Percentiles rank a stretch among this genome's conserved stretches.
phyloP scores from a whole-genome alignment of 2,329 filamentous ascomycete genomes.

The Cordyceps pruinosa region DNA sequence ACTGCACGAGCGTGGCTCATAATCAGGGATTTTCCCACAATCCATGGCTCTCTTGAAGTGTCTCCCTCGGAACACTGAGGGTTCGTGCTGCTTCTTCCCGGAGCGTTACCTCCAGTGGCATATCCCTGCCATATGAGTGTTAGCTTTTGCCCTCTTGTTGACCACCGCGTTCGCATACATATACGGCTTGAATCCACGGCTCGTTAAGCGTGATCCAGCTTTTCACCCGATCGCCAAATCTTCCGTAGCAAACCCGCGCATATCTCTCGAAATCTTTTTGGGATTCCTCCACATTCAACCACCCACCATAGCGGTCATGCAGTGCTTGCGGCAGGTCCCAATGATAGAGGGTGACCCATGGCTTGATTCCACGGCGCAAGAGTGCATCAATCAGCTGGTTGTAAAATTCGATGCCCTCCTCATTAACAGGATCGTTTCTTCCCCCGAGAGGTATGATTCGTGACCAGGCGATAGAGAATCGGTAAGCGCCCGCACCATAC shows the following conservation, averaged over 20 bases:
- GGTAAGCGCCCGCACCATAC: constrained; percentile 53
- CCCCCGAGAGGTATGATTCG: constrained; percentile 59
- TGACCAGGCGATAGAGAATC: constrained; percentile 61
- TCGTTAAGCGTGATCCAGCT: constrained; percentile 36
- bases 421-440: constrained; percentile 54
- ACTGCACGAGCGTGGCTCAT: constrained; percentile 29
- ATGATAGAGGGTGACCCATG: constrained; percentile 58
- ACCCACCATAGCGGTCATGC: constrained; percentile 30
- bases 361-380: constrained; percentile 48
- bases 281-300: constrained; percentile 25
- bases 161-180: constrained; percentile 18
- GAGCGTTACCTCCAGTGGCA: constrained; percentile 28
- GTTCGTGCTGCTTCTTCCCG: constrained; percentile 24
- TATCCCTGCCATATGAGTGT: constrained; percentile 21
- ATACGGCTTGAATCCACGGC: constrained; percentile 31
- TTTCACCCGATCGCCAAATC: constrained; percentile 35
- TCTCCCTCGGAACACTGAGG: constrained; percentile 21
- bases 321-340: constrained; percentile 45
- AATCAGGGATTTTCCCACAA: constrained; percentile 29
- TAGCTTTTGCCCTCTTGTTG: not conserved
- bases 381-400: constrained; percentile 53
- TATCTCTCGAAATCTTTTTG: constrained; percentile 30
- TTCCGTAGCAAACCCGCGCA: constrained; percentile 29
- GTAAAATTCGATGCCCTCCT: constrained; percentile 54
- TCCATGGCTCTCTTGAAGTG: constrained; percentile 31